These are phyloP conservation scores for Gremmenia infestans DNA, from an alignment of 2,329 filamentous ascomycete species.

Conservation along the genomic window DNA sequence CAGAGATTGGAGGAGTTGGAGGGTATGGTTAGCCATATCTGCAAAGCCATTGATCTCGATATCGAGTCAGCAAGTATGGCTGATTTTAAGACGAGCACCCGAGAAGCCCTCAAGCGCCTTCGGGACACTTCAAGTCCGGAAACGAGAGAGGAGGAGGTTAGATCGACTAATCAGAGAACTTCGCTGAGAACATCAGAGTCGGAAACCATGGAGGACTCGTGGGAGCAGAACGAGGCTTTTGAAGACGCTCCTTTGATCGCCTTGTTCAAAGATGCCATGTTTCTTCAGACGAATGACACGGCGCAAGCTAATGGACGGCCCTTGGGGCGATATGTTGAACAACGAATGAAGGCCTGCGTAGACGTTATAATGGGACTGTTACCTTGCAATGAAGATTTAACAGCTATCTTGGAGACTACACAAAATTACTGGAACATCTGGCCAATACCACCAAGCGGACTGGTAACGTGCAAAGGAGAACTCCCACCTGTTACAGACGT, in stretches of 20 bases:
- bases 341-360: slow-evolving; percentile 1
- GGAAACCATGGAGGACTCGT: not conserved
- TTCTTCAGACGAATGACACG: slow-evolving; percentile 11
- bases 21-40: slow-evolving; percentile 18
- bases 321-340: not conserved
- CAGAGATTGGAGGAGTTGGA: slow-evolving; percentile 27
- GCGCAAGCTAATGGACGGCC: not conserved
- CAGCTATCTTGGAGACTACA: slow-evolving; percentile 20
- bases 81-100: slow-evolving; percentile 3
- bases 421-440: slow-evolving; percentile 26
- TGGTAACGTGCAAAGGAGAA: not conserved
- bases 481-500: not conserved
- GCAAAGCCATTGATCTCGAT: slow-evolving; percentile 8
- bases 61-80: not conserved
- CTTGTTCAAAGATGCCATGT: slow-evolving; percentile 17
- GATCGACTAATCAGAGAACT: not conserved
- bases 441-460: slow-evolving; percentile 13
- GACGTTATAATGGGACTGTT: slow-evolving; percentile 7
- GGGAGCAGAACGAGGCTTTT: not conserved
- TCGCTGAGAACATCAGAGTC: not conserved
- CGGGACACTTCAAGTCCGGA: not conserved
- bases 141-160: not conserved
- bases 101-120: slow-evolving; percentile 8
- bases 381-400: slow-evolving; percentile 13
- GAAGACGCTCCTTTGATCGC: slow-evolving; percentile 16